phyloP scores from a whole-genome alignment of 441 rosid genomes.

The Erodium texanum region DNA sequence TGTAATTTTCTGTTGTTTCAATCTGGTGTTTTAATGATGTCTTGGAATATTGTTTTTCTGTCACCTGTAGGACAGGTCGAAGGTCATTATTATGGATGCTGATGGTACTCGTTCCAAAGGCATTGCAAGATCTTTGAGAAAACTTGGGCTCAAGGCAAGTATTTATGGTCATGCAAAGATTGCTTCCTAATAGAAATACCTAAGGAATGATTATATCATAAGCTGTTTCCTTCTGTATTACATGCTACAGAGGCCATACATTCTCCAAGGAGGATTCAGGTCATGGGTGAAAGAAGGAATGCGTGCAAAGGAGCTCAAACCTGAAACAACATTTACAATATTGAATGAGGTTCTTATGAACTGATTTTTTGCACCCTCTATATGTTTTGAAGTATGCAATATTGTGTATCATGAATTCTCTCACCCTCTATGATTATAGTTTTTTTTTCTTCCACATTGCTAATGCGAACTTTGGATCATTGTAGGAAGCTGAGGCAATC shows the following conservation, averaged over 20 bases:
- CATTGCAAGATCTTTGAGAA: conserved; percentile 83
- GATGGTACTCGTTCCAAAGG: conserved; percentile 82
- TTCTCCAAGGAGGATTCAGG: conserved; percentile 80
- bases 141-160: conserved; percentile 74
- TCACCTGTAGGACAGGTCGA: conserved; percentile 89
- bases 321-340: conserved; percentile 65
- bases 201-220: conserved; percentile 7
- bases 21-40: conserved; percentile 15
- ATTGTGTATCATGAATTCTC: not conserved
- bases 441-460: not conserved
- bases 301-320: conserved; percentile 69
- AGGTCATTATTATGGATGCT: conserved; percentile 89
- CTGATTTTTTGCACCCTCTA: not conserved
- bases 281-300: conserved; percentile 78
- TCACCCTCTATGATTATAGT: not conserved
- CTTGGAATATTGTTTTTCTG: conserved; percentile 28
- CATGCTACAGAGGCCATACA: conserved; percentile 55
- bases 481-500: conserved; percentile 94
- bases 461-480: conserved; percentile 19
- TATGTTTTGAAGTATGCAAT: conserved; percentile 5
- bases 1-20: not conserved
- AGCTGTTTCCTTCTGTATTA: conserved; percentile 16
- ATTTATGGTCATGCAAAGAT: conserved; percentile 10
- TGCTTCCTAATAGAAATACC: not conserved
- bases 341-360: conserved; percentile 63